Evolutionary conservation across 768 basidiomycete genomes (phyloP).

Genomic region (Podaxis sp.): DNA sequence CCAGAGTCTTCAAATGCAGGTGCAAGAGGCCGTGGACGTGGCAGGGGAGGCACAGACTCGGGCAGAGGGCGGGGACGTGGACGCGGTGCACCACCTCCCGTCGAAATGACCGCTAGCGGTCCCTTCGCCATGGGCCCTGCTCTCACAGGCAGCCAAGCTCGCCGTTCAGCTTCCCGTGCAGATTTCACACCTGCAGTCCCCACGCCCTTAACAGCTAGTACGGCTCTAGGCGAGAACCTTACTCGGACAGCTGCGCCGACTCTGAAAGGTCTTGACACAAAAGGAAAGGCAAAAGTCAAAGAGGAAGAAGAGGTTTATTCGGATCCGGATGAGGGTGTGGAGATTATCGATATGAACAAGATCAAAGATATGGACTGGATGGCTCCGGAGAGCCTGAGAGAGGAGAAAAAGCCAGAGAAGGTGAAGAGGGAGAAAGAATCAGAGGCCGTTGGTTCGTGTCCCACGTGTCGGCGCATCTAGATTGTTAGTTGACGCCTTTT

Average conservation of each 20-base stretch:
- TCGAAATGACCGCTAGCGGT: conserved; percentile 82
- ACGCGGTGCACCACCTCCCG: conserved; percentile 49
- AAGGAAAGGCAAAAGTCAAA: conserved; percentile 28
- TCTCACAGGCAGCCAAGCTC: conserved; percentile 53
- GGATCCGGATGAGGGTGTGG: conserved; percentile 84
- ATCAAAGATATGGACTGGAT: conserved; percentile 83
- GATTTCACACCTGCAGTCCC: conserved; percentile 55
- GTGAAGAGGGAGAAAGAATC: conserved; percentile 47
- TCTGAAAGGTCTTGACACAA: conserved; percentile 23
- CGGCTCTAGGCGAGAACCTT: conserved; percentile 48
- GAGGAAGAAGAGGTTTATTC: conserved; percentile 68
- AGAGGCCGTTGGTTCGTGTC: conserved; percentile 27
- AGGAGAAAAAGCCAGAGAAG: conserved; percentile 38
- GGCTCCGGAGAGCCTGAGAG: conserved; percentile 75
- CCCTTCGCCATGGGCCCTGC: conserved; percentile 88
- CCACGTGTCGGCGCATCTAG: neutral
- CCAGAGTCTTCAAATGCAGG: conserved; percentile 30
- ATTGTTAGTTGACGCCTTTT: neutral
- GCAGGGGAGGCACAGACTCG: conserved; percentile 33
- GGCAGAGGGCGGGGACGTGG: conserved; percentile 51
- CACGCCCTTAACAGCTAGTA: conserved; percentile 28
- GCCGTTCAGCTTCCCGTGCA: conserved; percentile 51
- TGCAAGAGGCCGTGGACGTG: conserved; percentile 48
- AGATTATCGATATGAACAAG: conserved; percentile 82
- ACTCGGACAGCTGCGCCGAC: conserved; percentile 50